A percentile compares a stretch with the other conserved stretches of the same genome.
Conservation (phyloP, 805 yeast species). For the Candida ipomoeae region DNA sequence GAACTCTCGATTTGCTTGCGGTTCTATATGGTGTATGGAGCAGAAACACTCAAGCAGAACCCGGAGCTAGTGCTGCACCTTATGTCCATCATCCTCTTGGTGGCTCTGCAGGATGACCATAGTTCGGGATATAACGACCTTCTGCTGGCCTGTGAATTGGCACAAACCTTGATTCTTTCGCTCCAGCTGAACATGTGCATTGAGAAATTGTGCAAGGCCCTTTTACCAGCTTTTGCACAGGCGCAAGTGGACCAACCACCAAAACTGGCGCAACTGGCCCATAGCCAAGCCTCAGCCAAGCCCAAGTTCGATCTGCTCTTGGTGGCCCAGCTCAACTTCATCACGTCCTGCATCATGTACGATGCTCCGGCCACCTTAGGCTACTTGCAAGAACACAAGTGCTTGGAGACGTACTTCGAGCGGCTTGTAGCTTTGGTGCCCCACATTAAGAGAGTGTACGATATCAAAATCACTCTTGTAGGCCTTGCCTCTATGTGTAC, state of each 20-base stretch:
- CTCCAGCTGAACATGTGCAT: constrained; percentile 49
- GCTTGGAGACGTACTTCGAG: constrained; percentile 44
- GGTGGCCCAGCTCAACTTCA: constrained; percentile 53
- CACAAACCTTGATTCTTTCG: constrained; percentile 59
- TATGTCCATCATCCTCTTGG: constrained; percentile 45
- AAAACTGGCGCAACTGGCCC: too few relatives aligned
- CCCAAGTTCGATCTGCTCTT: constrained; percentile 34
- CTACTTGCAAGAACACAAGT: constrained; percentile 42
- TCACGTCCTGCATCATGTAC: constrained; percentile 61
- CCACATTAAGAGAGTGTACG: constrained; percentile 65
- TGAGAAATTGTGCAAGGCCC: constrained; percentile 41
- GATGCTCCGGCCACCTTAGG: constrained; percentile 53
- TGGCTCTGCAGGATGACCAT: constrained; percentile 44
- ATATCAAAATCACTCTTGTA: constrained; percentile 68
- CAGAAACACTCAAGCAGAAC: constrained; percentile 36
- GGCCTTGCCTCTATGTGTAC: constrained; percentile 39
- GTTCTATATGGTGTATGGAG: constrained; percentile 59
- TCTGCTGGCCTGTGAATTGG: constrained; percentile 55
- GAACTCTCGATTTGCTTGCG: constrained; percentile 72
- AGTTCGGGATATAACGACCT: constrained; percentile 50
- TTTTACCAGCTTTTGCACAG: constrained; percentile 34
- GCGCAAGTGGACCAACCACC: constrained; percentile 19
- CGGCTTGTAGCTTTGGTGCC: constrained; percentile 63
- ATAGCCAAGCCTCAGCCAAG: too few relatives aligned
- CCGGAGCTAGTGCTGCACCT: constrained; percentile 47